Percentiles rank a stretch among this genome's conserved stretches.
Conservation (phyloP, 495 filamentous ascomycete genomes). For the Daldinia caldariorum region DNA sequence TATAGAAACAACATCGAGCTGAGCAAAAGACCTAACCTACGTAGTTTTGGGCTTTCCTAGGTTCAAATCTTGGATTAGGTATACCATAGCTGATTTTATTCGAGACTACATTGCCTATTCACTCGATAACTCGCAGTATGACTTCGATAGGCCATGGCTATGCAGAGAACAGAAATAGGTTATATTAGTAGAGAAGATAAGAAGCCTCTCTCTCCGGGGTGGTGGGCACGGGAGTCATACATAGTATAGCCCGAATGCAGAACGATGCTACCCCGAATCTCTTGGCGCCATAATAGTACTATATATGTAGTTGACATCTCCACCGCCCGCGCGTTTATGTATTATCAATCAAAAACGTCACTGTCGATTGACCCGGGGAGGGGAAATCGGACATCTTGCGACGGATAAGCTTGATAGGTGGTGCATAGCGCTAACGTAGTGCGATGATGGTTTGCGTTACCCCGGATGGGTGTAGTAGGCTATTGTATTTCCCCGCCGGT, state of each 20-base stretch:
- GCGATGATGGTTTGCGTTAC: not conserved
- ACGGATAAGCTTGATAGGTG: constrained; percentile 11
- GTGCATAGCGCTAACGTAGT: not conserved
- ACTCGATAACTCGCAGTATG: too few species aligned
- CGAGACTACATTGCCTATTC: too few species aligned
- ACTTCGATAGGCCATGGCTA: too few species aligned
- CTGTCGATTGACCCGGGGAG: too few species aligned
- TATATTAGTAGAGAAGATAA: not conserved
- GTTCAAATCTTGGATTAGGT: too few species aligned
- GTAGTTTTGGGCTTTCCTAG: too few species aligned
- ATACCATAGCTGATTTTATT: too few species aligned
- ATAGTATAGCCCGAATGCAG: too few species aligned
- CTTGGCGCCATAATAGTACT: not conserved
- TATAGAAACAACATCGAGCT: too few species aligned
- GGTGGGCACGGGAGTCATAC: too few species aligned
- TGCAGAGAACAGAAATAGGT: not conserved
- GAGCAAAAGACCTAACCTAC: too few species aligned
- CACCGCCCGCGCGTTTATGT: not conserved
- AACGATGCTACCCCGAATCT: not conserved
- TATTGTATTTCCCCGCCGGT: not conserved
- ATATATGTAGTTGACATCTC: not conserved
- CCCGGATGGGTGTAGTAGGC: not conserved
- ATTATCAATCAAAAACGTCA: constrained; percentile 4
- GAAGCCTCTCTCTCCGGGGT: too few species aligned
- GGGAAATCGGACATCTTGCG: not conserved